phyloP scores from a whole-genome alignment of 106 monocot species.

The Xerophyta viscosa region DNA sequence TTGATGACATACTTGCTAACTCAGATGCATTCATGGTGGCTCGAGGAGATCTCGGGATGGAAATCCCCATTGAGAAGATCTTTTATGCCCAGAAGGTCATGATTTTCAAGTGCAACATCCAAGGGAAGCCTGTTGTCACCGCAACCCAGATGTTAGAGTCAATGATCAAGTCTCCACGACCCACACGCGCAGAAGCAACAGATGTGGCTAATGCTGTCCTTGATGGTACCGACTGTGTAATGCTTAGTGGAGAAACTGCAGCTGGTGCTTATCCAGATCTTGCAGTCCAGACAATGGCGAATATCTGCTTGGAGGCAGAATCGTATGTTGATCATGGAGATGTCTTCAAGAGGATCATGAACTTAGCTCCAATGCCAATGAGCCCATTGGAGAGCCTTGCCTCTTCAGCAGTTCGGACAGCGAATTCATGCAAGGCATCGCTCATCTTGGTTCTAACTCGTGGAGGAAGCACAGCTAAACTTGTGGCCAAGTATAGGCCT shows the following conservation, averaged over 20 bases:
- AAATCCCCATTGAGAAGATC: constrained; percentile 81
- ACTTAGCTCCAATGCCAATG: constrained; percentile 48
- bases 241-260: constrained; percentile 62
- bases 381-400: constrained; percentile 67
- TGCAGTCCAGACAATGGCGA: constrained; percentile 72
- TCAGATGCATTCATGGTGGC: constrained; percentile 85
- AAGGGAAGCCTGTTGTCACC: constrained; percentile 54
- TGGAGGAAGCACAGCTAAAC: constrained; percentile 56
- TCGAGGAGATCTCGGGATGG: constrained; percentile 76
- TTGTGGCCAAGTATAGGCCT: constrained; percentile 77
- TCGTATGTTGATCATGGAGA: constrained; percentile 32
- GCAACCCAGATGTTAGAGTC: constrained; percentile 64
- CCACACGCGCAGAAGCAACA: constrained; percentile 55
- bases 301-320: constrained; percentile 61
- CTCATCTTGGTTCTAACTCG: constrained; percentile 65
- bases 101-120: constrained; percentile 62
- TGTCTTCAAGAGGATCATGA: constrained; percentile 44
- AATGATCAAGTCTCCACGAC: constrained; percentile 64
- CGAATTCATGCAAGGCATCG: constrained; percentile 41
- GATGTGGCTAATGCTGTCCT: constrained; percentile 54
- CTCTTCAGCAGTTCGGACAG: constrained; percentile 60
- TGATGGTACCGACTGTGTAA: constrained; percentile 62
- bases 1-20: constrained; percentile 56
- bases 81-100: constrained; percentile 66
- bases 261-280: constrained; percentile 70